A percentile compares a stretch with the other conserved stretches of the same genome.
phyloP scores from a whole-genome alignment of 345 rosid species.

The Citrus trifoliata region DNA sequence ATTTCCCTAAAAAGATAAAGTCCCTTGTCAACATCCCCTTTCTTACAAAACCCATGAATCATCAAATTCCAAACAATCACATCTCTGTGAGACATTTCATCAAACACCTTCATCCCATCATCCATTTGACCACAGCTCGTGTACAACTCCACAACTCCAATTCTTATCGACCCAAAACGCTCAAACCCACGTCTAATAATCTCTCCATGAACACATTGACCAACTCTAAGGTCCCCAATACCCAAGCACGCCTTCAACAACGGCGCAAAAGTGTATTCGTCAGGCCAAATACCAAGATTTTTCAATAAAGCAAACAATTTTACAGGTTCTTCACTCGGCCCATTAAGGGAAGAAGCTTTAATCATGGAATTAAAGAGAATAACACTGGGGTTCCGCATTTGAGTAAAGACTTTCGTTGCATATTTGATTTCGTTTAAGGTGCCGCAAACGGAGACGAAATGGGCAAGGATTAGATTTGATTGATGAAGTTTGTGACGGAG shows the following conservation, averaged over 20 bases:
- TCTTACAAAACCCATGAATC: constrained; percentile 59
- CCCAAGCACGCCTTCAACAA: constrained; percentile 57
- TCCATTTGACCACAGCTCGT: constrained; percentile 40
- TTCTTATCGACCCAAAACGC: constrained; percentile 41
- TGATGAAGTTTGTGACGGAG: constrained; percentile 57
- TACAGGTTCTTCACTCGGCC: constrained; percentile 48
- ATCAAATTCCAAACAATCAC: constrained; percentile 64
- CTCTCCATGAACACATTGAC: constrained; percentile 54
- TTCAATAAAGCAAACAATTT: constrained; percentile 48
- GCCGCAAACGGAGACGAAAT: constrained; percentile 70
- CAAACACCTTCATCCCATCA: constrained; percentile 57
- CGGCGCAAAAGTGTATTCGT: constrained; percentile 72
- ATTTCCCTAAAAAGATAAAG: constrained; percentile 47
- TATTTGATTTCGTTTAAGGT: constrained; percentile 43
- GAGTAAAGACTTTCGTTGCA: constrained; percentile 42
- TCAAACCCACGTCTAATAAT: constrained; percentile 43
- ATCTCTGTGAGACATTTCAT: constrained; percentile 49
- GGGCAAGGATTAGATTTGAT: constrained; percentile 56
- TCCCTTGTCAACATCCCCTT: constrained; percentile 51
- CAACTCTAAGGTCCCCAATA: constrained; percentile 31
- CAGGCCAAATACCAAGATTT: constrained; percentile 51
- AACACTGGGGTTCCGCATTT: constrained; percentile 43
- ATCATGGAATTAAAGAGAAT: constrained; percentile 60
- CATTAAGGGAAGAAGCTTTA: constrained; percentile 54
- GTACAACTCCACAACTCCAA: constrained; percentile 64